Evolutionary conservation across 2,329 filamentous ascomycete species (phyloP), one percentile per base, ranked within the genome.

Genomic region (Dactylellina cionopaga): DNA sequence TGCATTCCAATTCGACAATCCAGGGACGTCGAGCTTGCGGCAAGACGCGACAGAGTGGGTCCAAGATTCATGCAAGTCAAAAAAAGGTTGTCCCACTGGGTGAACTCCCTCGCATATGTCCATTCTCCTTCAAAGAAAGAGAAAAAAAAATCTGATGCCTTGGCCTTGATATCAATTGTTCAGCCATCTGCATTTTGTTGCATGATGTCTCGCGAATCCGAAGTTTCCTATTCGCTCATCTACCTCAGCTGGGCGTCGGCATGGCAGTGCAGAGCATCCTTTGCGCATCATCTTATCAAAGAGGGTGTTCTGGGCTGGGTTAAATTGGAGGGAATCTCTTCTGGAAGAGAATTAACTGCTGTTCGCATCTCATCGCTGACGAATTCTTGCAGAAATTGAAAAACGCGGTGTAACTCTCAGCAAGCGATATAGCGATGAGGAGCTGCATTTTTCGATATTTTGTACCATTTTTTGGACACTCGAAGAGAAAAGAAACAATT

Each of bases 1-100:
- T 70, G 65, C 65, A 70, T 70, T 70, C 65, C 65, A 70, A 70
- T 70, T 70, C 65, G 65, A 70, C 65, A 70, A 70, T 70, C 65
- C 55, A 70, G 65, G 65, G 65, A 70, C 65, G 49, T 47, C 39
- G 33, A 55, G 37, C 49, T 44, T 65, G 60, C 55, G 65, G 65
- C 65, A 70, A 70, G 65, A 70, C 65, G 65, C 65, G 65, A 70
- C 64, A 47, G 55, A 41, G 64, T 69, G 64, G 64, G 55, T 69
- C 64, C 44, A 15, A 52, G 25, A 39, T 46, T 69, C 27, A 54
- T 60, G 54, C 55, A 60, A 46, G 47, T 69, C 46, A 60, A 58
- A 58, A 55, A 47, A 52, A 49, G 13, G 35, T 22, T 39, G 22
- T 37, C 37, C 41, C 37, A n/a, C n/a, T n/a, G n/a, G 29, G 47